phyloP scores from a whole-genome alignment of 352 stramenopile genomes.

The Globisporangium rhizosaccharum region DNA sequence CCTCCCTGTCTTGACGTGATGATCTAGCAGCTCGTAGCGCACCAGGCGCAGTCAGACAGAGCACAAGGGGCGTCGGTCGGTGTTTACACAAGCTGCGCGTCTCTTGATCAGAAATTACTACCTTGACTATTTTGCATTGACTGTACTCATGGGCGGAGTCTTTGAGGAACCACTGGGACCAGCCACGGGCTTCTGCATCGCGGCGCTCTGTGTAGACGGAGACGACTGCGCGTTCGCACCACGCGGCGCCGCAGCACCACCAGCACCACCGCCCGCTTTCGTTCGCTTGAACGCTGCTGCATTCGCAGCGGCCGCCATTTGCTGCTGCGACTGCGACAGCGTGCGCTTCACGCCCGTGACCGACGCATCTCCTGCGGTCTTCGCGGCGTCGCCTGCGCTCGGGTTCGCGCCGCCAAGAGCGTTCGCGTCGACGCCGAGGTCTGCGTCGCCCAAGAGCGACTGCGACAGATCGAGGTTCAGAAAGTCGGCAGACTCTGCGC shows the following conservation, averaged over 20 bases:
- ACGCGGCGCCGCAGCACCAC: conserved; percentile 14
- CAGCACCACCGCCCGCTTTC: conserved; percentile 50
- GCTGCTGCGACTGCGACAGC: conserved; percentile 74
- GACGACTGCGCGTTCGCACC: conserved; percentile 45
- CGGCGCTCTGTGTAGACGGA: conserved; percentile 33
- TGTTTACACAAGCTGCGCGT: conserved; percentile 10
- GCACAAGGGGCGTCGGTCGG: neutral
- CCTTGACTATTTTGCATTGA: conserved; percentile 79
- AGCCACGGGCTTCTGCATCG: conserved; percentile 69
- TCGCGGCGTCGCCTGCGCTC: conserved; percentile 21
- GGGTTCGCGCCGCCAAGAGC: conserved; percentile 25
- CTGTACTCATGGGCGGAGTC: conserved; percentile 82
- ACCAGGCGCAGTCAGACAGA: neutral
- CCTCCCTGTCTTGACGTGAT: too few species aligned
- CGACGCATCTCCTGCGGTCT: conserved; percentile 19
- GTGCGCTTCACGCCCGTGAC: conserved; percentile 62
- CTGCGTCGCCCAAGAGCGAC: conserved; percentile 58
- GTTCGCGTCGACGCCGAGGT: conserved; percentile 43
- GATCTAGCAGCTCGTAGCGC: too few species aligned
- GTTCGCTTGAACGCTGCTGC: conserved; percentile 78
- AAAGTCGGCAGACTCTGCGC: conserved; percentile 67
- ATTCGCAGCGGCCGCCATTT: conserved; percentile 77
- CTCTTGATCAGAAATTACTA: conserved; percentile 16
- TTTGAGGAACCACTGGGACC: conserved; percentile 70
- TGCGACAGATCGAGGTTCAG: conserved; percentile 75